phyloP scores from a whole-genome alignment of 306 rosid genomes.

The Crataegus laevigata region DNA sequence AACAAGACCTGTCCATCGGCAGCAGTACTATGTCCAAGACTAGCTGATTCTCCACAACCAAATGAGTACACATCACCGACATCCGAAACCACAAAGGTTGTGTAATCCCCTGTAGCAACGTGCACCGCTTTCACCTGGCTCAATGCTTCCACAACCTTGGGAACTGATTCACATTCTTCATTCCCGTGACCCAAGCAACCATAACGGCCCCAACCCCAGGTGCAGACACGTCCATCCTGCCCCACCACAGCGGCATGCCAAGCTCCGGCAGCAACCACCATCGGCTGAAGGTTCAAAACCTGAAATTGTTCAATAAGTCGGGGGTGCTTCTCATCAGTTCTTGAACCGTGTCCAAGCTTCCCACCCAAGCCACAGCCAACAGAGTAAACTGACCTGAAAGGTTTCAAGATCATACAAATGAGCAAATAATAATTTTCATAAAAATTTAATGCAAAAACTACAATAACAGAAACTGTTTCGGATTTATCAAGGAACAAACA shows the following conservation, averaged over 20 bases:
- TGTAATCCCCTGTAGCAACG: conserved; percentile 93
- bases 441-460: background rate
- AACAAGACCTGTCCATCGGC: conserved; percentile 57
- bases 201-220: conserved; percentile 98
- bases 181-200: conserved; percentile 97
- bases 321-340: conserved; percentile 77
- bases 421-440: conserved; percentile 3
- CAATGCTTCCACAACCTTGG: conserved; percentile 80
- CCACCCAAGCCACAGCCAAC: conserved; percentile 99
- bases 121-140: conserved; percentile 68
- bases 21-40: conserved; percentile 69
- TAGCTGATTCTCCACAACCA: conserved; percentile 93
- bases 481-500: background rate
- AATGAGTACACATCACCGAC: conserved; percentile 88
- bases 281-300: conserved; percentile 71
- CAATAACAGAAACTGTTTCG: background rate
- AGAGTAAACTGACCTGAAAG: conserved; percentile 82
- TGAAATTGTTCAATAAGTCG: conserved; percentile 68
- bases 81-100: conserved; percentile 76
- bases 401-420: conserved; percentile 4
- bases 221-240: conserved; percentile 86
- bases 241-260: conserved; percentile 99
- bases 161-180: conserved; percentile 78
- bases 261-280: conserved; percentile 90
- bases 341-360: conserved; percentile 86